These are phyloP conservation scores for Plasmodium inui DNA, from an alignment of 169 alveolate species.

Conservation along the genomic window DNA sequence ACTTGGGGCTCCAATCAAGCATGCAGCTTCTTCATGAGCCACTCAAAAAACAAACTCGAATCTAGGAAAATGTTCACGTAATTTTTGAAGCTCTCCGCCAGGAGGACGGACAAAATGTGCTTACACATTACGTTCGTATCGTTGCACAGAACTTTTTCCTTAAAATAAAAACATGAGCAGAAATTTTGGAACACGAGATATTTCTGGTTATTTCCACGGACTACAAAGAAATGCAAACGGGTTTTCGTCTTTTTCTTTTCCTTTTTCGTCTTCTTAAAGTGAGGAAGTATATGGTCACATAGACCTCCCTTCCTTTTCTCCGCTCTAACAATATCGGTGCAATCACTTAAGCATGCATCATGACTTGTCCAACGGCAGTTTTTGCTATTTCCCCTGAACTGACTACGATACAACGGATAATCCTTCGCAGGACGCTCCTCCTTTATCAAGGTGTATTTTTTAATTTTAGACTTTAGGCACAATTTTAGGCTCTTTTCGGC, in stretches of 20 bases:
- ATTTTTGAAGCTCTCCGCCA: slow-evolving; percentile 57
- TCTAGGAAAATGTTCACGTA: slow-evolving; percentile 42
- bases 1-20: slow-evolving; percentile 9
- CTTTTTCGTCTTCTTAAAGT: background rate
- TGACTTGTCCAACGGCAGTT: background rate
- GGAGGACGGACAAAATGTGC: slow-evolving; percentile 46
- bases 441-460: slow-evolving; percentile 47
- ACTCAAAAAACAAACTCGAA: slow-evolving; percentile 38
- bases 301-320: background rate
- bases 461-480: slow-evolving; percentile 46
- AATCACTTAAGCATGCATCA: slow-evolving; percentile 54
- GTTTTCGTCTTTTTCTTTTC: slow-evolving; percentile 31
- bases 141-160: slow-evolving; percentile 64
- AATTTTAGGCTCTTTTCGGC: slow-evolving; percentile 72
- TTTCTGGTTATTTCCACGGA: slow-evolving; percentile 49
- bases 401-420: background rate
- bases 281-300: background rate
- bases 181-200: slow-evolving; percentile 53
- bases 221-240: slow-evolving; percentile 50
- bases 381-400: slow-evolving; percentile 13
- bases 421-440: background rate
- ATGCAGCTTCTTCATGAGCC: slow-evolving; percentile 38
- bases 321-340: slow-evolving; percentile 8
- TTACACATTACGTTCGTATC: slow-evolving; percentile 52
- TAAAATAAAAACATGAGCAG: slow-evolving; percentile 73